Conservation (phyloP, 306 rosid species). For the Citrullus colocynthis region DNA sequence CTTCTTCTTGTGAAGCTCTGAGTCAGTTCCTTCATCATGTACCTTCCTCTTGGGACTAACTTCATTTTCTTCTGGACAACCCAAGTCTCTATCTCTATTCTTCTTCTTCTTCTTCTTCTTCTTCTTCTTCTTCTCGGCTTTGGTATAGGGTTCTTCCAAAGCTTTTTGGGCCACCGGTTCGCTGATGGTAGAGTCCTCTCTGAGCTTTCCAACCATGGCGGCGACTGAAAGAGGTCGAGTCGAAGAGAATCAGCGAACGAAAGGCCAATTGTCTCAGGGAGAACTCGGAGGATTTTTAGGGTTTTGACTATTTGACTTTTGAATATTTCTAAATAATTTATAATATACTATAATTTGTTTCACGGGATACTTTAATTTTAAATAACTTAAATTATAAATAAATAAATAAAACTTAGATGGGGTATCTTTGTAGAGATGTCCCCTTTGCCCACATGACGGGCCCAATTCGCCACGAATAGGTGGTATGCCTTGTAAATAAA, state of each 20-base stretch:
- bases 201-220: constrained; percentile 58
- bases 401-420: too few relatives aligned
- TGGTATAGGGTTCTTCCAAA: constrained; percentile 11
- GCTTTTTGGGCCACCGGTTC: constrained; percentile 30
- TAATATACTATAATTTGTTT: neutral
- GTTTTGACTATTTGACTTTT: constrained; percentile 30
- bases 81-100: neutral
- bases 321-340: neutral
- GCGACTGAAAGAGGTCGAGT: constrained; percentile 2
- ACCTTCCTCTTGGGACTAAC: constrained; percentile 46
- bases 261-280: neutral
- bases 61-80: constrained; percentile 6
- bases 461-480: too few relatives aligned
- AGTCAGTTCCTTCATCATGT: constrained; percentile 13
- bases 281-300: constrained; percentile 27
- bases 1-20: constrained; percentile 28
- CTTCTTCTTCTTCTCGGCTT: constrained; percentile 44
- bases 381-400: too few relatives aligned
- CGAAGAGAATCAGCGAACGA: constrained; percentile 12
- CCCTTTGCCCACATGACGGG: too few relatives aligned
- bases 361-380: neutral
- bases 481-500: too few relatives aligned
- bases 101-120: constrained; percentile 23
- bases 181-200: constrained; percentile 14
- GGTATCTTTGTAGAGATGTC: too few relatives aligned